Conservation (phyloP, 2,329 filamentous ascomycete species). For the Penicillium brasilianum region DNA sequence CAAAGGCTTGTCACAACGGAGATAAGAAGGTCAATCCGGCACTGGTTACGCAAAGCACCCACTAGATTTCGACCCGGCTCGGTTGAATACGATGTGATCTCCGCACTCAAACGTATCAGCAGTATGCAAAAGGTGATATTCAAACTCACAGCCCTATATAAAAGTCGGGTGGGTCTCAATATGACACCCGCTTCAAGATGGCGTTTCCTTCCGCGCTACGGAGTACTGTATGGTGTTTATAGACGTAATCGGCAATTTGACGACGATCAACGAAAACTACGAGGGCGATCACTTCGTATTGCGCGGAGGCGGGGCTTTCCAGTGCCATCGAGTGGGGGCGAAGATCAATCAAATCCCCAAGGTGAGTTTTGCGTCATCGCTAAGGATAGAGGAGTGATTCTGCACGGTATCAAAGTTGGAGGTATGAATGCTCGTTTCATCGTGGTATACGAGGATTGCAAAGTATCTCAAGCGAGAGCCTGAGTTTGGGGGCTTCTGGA, state of each 20-base stretch:
- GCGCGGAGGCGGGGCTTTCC: neutral
- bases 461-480: neutral
- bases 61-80: neutral
- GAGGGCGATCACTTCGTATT: constrained; percentile 7
- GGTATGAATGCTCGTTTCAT: neutral
- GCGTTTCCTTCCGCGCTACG: too few relatives aligned
- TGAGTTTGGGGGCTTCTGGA: neutral
- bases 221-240: neutral
- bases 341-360: neutral
- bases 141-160: neutral
- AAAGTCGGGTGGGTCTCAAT: neutral
- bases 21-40: neutral
- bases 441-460: neutral
- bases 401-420: neutral
- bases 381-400: neutral
- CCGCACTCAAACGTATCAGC: neutral
- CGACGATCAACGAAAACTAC: neutral
- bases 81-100: neutral
- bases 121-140: neutral
- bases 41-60: neutral
- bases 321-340: neutral
- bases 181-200: neutral
- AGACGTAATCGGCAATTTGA: neutral
- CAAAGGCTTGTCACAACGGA: neutral
- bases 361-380: neutral